Evolutionary conservation across 257 asterid species (phyloP).

Genomic region (Solanum megistacrolobum): DNA sequence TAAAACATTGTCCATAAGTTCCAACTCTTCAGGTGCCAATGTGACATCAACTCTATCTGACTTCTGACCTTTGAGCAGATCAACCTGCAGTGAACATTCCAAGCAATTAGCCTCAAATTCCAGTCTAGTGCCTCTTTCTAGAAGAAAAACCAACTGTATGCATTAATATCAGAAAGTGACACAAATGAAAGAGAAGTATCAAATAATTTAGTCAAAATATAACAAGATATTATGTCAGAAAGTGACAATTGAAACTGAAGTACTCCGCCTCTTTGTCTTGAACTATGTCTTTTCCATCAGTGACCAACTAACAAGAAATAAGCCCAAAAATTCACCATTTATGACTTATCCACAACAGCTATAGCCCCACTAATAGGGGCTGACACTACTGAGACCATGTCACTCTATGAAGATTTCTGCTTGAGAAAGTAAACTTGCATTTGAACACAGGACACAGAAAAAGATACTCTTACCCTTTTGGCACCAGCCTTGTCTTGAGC

Average conservation of each 20-base stretch:
- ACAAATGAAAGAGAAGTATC: background rate
- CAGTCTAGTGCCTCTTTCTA: background rate
- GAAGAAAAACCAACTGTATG: background rate
- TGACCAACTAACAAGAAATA: background rate
- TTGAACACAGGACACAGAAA: background rate
- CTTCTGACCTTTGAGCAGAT: slow-evolving; percentile 86
- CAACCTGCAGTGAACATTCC: slow-evolving; percentile 41
- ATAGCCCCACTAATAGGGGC: background rate
- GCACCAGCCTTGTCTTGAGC: slow-evolving; percentile 89
- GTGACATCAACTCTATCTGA: slow-evolving; percentile 89
- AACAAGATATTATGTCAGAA: background rate
- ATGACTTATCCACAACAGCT: background rate
- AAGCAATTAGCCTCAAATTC: background rate
- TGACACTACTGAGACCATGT: background rate
- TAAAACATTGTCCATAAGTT: slow-evolving; percentile 80
- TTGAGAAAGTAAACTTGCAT: background rate
- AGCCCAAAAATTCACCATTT: background rate
- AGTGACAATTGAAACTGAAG: background rate
- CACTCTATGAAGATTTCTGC: background rate
- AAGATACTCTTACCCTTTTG: slow-evolving; percentile 52
- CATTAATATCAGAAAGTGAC: background rate
- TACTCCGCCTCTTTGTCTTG: background rate
- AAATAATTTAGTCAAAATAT: background rate
- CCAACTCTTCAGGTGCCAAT: slow-evolving; percentile 89
- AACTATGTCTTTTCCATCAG: background rate